Evolutionary conservation across 768 basidiomycete genomes (phyloP), one percentile per base, ranked within the genome.

Genomic region (Pulveroboletus sp.): DNA sequence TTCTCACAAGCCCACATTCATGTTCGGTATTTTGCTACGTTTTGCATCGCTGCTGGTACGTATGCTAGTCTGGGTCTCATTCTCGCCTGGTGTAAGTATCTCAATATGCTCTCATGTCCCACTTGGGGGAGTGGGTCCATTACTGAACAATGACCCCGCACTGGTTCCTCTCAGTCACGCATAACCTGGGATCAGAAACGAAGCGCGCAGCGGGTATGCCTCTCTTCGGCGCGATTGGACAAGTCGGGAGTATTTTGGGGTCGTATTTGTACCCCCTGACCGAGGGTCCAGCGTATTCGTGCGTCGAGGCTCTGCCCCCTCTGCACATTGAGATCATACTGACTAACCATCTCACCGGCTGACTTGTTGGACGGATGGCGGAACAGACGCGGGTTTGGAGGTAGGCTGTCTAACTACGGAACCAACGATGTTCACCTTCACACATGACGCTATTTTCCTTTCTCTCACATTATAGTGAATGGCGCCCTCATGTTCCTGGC

Each of bases 71-170:
- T 79, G 15, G 76, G 74, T 13, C 62, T 78, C 43, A 57, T 74
- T 47, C 67, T 76, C 21, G 74, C 77, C 2, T 78, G 76, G 76
- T 77, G 76, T 76, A 59, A 51, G 74, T 64, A 37, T 21, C 13
- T 21, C 21, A 21, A 21, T 21, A 21, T 21, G 21, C 21, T 24
- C 17, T 9, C 14, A 18, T 33, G 8, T 8, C 8, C 21, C 38
- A 14, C 18, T n/a, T 47, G 14, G 6, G 21, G 30, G 10, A 13
- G 24, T 11, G 4, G 8, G 14, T 17, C 10, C 8, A 21, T 40
- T 9, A 14, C 46, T 54, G 15, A 58, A 24, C 10, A 37, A 13
- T 6, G 15, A 45, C 10, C 24, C 1, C 2, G 1, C 2, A 8
- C 17, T 27, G 1, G 5, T 39, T 10, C 9, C 11, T 26, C 8